Evolutionary conservation across 352 stramenopile species (phyloP), one percentile per base, ranked within the genome.

Genomic region (Globisporangium carolinianum): DNA sequence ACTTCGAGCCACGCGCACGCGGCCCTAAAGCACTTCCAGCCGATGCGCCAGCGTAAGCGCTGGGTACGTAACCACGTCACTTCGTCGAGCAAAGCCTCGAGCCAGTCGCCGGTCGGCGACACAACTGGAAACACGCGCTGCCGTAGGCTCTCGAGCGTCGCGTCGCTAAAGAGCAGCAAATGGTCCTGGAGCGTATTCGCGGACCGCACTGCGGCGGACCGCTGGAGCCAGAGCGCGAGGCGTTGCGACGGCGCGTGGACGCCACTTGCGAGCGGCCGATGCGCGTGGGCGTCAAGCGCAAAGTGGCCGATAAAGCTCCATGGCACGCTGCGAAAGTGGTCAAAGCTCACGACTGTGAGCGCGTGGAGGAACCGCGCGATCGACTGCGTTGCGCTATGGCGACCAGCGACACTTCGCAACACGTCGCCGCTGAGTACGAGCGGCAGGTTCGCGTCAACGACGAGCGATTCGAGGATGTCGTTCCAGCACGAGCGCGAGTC

Each of bases 401-500:
- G 72, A 8, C 57, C 60, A 0, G 77, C 68, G 10, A 95, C 60
- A 48, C 71, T 65, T 41, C 59, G 71, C 15, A 93, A 55, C 1
- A 86, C 68, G 35, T 75, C 43, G 9, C 83, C 79, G 2, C 62
- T 71, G 2, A 91, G 57, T 32, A 58, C 63, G 35, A 95, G 54
- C 1, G 85, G 83, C 7, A 90, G 66, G 37, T 83, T 74, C 15
- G 72, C 68, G 14, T 87, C 66, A 6, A 92, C 80, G 3, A 93
- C 68, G 10, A 95, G 69, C 5, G 71, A 60, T 47, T 95, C 81
- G 11, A 91, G 32, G 38, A 95, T 79, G 59, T 90, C 73, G 32
- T 88, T 67, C 48, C 89, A 89, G 53, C 79, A 83, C 48, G 87
- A 88, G 43, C 72, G 76, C 2, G 83, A 91, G 58, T 95, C 83